These are phyloP conservation scores for Tilletia caries DNA, from an alignment of 1,284 basidiomycete species.

Conservation along the genomic window DNA sequence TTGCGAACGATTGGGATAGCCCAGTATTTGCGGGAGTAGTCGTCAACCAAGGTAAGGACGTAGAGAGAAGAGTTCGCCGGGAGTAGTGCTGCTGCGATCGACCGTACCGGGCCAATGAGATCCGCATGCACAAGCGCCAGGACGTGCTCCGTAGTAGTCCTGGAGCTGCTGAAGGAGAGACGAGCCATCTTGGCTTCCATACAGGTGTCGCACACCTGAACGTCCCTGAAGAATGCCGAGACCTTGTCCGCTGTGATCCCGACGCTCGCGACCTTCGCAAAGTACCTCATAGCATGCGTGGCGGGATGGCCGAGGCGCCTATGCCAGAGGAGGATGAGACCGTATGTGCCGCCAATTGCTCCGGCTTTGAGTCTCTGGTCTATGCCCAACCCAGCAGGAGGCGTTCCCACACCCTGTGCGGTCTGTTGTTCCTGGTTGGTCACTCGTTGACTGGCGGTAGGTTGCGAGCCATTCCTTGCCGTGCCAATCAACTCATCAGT, in stretches of 20 bases:
- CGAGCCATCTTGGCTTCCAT: neutral
- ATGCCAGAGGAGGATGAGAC: neutral
- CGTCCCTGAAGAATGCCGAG: neutral
- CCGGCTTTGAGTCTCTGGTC: neutral
- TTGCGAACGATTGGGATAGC: neutral
- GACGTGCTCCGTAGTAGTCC: neutral
- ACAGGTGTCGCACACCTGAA: neutral
- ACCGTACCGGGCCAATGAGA: neutral
- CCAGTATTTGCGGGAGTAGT: neutral
- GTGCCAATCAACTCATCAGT: neutral
- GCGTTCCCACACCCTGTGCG: neutral
- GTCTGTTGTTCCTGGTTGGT: too few species aligned
- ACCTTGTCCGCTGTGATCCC: neutral
- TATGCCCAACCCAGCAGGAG: neutral
- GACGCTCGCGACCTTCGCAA: neutral
- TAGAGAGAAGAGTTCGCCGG: neutral
- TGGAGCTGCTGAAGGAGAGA: neutral
- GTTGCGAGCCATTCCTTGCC: neutral
- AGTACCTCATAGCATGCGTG: neutral
- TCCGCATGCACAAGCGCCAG: neutral
- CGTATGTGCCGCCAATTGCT: neutral
- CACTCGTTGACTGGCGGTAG: neutral
- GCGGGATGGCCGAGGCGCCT: neutral
- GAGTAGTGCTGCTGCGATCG: neutral
- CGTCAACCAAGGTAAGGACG: neutral